Evolutionary conservation across 1,139 yeast species (phyloP).

Genomic region (Hansenula sp.): DNA sequence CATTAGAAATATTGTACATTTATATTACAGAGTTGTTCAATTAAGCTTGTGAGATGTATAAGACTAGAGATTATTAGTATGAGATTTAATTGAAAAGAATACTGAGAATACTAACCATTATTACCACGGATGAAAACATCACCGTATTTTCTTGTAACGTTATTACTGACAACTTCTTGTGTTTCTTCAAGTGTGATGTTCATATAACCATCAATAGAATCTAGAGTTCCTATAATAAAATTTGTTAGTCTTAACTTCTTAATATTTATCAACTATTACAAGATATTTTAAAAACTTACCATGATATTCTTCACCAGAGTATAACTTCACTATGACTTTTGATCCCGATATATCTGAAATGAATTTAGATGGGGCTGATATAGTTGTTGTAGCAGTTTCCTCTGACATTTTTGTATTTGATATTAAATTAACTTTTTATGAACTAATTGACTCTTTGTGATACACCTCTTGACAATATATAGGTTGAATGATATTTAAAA

Average conservation of each 20-base stretch:
- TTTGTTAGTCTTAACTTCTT: conserved; percentile 3
- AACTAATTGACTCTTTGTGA: not conserved
- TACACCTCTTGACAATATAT: not conserved
- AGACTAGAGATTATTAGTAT: conserved; percentile 27
- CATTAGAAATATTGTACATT: not conserved
- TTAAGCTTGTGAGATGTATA: conserved; percentile 42
- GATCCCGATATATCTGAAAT: conserved; percentile 76
- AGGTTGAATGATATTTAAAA: too few species aligned
- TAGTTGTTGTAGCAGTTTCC: conserved; percentile 13
- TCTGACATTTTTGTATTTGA: conserved; percentile 1
- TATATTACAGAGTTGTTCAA: too few species aligned
- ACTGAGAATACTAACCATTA: conserved; percentile 55
- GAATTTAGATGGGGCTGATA: conserved; percentile 67
- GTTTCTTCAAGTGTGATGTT: conserved; percentile 83
- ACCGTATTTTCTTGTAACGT: conserved; percentile 58
- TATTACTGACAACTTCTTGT: conserved; percentile 58
- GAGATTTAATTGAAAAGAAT: conserved; percentile 8
- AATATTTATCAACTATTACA: too few species aligned
- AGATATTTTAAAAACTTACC: conserved; percentile 34
- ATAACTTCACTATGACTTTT: conserved; percentile 75
- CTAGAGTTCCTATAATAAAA: conserved; percentile 47
- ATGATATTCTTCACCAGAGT: conserved; percentile 81
- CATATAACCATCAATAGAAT: conserved; percentile 96
- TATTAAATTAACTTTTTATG: not conserved
- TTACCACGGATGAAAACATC: conserved; percentile 95